Base-by-base conservation (phyloP, 768 basidiomycete species). In the Lyophyllum semitale region DNA sequence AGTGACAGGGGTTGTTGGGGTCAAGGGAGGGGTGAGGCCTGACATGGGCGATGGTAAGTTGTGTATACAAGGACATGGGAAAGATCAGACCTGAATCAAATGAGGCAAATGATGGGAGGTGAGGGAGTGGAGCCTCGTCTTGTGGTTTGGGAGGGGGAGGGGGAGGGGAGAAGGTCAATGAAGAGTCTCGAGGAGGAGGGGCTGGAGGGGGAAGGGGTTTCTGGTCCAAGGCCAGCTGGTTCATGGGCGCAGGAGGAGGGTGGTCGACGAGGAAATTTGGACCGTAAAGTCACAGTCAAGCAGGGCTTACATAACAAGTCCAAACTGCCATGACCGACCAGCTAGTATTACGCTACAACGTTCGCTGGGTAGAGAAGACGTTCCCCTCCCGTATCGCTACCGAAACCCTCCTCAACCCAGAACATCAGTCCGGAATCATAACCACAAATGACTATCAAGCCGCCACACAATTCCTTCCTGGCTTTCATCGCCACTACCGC, bases 401-500 rank as follows among this genome's bases (percentile, higher is more conserved):
- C 48, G 78, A 84, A 56, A 51, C 71, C n/a, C 78, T 84, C 38
- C 75, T 85, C 22, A 66, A 73, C 4, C 83, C 83, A 46, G 77
- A 85, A 59, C 75, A 76, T 46, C 79, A 84, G 30, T 63, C 71
- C n/a, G 83, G 81, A 15, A 72, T 74, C 59, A 68, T 85, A 53
- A 74, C 77, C 4, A 63, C 61, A 18, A 78, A 76, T 51, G 87
- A 89, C 73, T 88, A 80, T 65, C 75, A 86, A 0, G 66, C 78
- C 11, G 81, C 85, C 4, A 64, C 74, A 53, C 64, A 64, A 25
- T 89, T 88, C 72, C 68, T 85, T 25, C 79, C 85, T 33, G 78
- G 77, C 35, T 61, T 64, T n/a, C 69, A 73, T 53, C 73, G 70
- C 41, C 65, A 69, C 59, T 76, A 76, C 60, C 68, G 65, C 35